Evolutionary conservation across 768 basidiomycete species (phyloP).

Genomic region (Wakefieldia striispora): DNA sequence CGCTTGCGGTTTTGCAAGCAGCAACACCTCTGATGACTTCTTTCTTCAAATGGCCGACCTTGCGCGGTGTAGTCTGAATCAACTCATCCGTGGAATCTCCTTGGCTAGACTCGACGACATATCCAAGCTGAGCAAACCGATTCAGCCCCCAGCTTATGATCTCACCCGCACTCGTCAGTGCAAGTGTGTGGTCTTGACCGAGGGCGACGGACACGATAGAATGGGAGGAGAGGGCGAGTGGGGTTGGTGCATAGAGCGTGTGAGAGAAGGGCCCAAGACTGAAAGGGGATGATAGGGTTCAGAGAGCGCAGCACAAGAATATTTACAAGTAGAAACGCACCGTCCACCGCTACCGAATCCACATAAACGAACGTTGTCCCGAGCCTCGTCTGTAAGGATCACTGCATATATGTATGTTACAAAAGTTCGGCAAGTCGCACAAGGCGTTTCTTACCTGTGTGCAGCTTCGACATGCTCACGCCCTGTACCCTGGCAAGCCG

Average conservation of each 20-base stretch:
- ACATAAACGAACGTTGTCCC: constrained; percentile 77
- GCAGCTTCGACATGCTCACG: constrained; percentile 82
- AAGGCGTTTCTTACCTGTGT: constrained; percentile 59
- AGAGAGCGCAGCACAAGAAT: neutral
- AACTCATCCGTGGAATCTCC: constrained; percentile 59
- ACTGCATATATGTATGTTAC: constrained; percentile 22
- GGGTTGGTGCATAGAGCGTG: constrained; percentile 72
- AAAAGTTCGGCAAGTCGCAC: neutral
- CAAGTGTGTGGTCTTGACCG: constrained; percentile 94
- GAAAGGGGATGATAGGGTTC: constrained; percentile 1
- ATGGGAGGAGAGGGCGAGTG: constrained; percentile 55
- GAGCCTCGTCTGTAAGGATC: constrained; percentile 69
- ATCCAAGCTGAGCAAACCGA: constrained; percentile 87
- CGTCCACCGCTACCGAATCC: constrained; percentile 90
- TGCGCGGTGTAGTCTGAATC: constrained; percentile 73
- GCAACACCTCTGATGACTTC: constrained; percentile 79
- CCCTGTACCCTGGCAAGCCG: constrained; percentile 59
- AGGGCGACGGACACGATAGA: constrained; percentile 68
- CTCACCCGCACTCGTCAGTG: constrained; percentile 76
- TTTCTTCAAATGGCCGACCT: constrained; percentile 66
- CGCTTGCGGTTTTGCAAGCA: constrained; percentile 83
- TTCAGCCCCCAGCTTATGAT: constrained; percentile 91
- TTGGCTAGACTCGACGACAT: constrained; percentile 59
- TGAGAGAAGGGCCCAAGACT: constrained; percentile 76
- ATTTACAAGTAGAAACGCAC: constrained; percentile 38